These are phyloP conservation scores for Selaginella tamariscina DNA, from an alignment of 75 land plant species.

Conservation along the genomic window DNA sequence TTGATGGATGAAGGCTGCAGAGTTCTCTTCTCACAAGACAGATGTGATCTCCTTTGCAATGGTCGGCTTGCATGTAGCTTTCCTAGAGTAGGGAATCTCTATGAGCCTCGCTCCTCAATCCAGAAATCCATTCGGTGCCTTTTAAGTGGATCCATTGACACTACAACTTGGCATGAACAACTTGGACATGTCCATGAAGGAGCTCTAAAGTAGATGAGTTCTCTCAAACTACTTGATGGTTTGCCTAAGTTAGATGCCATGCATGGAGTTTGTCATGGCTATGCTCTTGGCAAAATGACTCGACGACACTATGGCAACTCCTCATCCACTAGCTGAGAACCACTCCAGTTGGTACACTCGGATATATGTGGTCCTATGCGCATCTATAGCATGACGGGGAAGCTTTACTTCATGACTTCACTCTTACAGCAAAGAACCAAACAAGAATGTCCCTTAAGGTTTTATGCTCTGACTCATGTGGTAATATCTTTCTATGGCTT, in stretches of 20 bases:
- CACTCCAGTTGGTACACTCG: constrained; percentile 16
- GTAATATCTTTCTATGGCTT: constrained; percentile 19
- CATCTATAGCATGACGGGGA: neutral
- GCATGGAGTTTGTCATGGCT: neutral
- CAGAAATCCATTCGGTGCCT: neutral
- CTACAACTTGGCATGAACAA: neutral
- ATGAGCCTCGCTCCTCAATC: neutral
- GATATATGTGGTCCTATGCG: constrained; percentile 18
- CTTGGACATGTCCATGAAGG: neutral
- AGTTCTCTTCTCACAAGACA: neutral
- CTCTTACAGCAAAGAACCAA: constrained; percentile 17
- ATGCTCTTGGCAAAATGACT: neutral
- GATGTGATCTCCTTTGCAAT: neutral
- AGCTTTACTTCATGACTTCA: constrained; percentile 22
- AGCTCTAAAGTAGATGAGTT: no score
- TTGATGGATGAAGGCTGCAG: neutral
- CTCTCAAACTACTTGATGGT: neutral
- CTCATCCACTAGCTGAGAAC: neutral
- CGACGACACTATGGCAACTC: neutral
- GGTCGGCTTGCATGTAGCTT: neutral
- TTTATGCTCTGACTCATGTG: constrained; percentile 23
- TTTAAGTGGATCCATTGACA: neutral
- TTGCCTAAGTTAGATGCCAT: neutral
- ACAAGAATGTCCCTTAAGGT: neutral
- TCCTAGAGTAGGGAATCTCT: neutral